Evolutionary conservation across 1,284 basidiomycete genomes (phyloP).

Genomic region (Cryptococcus sp.): DNA sequence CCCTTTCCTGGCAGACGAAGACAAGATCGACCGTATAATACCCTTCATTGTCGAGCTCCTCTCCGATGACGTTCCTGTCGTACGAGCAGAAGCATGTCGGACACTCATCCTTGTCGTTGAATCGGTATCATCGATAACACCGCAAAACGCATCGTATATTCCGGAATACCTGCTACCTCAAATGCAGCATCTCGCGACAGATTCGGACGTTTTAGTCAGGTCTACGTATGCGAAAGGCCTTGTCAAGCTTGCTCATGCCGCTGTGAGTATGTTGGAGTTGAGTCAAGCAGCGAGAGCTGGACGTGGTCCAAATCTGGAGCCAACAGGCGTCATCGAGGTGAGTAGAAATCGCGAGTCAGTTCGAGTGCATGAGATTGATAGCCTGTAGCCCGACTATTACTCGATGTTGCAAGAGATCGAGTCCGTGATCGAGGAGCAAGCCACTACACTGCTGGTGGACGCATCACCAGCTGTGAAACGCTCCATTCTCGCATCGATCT

Average conservation of each 20-base stretch:
- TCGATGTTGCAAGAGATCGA: constrained; percentile 82
- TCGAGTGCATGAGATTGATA: not conserved
- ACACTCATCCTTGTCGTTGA: constrained; percentile 82
- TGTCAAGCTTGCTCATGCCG: constrained; percentile 77
- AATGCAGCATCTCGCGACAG: constrained; percentile 74
- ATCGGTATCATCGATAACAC: constrained; percentile 81
- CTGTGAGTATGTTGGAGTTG: constrained; percentile 74
- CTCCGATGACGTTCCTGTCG: constrained; percentile 77
- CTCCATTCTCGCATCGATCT: constrained; percentile 69
- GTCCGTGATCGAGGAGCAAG: constrained; percentile 79
- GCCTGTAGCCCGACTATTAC: constrained; percentile 74
- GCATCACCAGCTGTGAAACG: constrained; percentile 59
- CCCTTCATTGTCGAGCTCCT: constrained; percentile 89
- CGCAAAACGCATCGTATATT: constrained; percentile 80
- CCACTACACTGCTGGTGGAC: constrained; percentile 68
- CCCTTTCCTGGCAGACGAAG: constrained; percentile 86
- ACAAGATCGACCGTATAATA: constrained; percentile 89
- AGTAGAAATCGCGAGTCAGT: constrained; percentile 4
- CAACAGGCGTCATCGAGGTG: constrained; percentile 20
- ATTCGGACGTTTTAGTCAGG: constrained; percentile 84
- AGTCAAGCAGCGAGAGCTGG: constrained; percentile 75
- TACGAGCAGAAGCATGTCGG: constrained; percentile 75
- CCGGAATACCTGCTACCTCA: constrained; percentile 96
- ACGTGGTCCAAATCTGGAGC: constrained; percentile 63
- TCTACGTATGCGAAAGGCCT: constrained; percentile 86